phyloP scores from a whole-genome alignment of 1,139 yeast species.

The Insectozyma bohioensis region DNA sequence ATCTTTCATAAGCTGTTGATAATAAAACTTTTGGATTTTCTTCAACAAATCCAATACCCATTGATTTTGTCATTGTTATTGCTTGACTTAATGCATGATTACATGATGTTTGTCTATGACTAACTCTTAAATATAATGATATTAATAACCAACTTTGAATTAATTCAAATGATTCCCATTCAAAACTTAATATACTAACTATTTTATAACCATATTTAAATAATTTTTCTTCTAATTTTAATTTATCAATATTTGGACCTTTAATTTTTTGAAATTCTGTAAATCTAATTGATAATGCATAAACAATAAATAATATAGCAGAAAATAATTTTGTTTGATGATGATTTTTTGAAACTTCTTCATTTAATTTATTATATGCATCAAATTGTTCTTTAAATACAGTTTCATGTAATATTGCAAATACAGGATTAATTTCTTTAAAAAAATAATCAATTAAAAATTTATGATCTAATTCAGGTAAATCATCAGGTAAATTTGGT shows the following conservation, averaged over 20 bases:
- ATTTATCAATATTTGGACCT: constrained; percentile 31
- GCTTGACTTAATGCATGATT: constrained; percentile 57
- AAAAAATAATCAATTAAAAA: constrained; percentile 43
- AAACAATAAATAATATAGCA: constrained; percentile 51
- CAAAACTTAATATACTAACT: constrained; percentile 52
- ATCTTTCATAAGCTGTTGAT: constrained; percentile 44
- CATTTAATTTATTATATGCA: constrained; percentile 28
- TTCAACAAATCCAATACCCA: constrained; percentile 48
- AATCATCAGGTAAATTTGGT: constrained; percentile 32
- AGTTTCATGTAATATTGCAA: constrained; percentile 52
- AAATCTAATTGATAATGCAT: constrained; percentile 55
- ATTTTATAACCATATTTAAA: constrained; percentile 53
- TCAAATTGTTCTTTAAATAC: constrained; percentile 54
- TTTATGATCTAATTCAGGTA: constrained; percentile 16
- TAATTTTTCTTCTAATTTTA: constrained; percentile 48
- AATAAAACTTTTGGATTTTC: constrained; percentile 17
- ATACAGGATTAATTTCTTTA: constrained; percentile 53
- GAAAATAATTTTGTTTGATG: constrained; percentile 46
- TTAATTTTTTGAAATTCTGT: constrained; percentile 44
- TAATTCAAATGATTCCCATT: constrained; percentile 68
- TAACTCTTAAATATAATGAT: constrained; percentile 51
- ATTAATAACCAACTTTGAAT: constrained; percentile 63
- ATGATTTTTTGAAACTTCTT: constrained; percentile 14
- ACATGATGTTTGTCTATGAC: constrained; percentile 59
- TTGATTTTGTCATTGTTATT: constrained; percentile 51